Percentiles rank a stretch among this genome's conserved stretches.
Conservation (phyloP, 164 flowering plant species). For the Akebia trifoliata region DNA sequence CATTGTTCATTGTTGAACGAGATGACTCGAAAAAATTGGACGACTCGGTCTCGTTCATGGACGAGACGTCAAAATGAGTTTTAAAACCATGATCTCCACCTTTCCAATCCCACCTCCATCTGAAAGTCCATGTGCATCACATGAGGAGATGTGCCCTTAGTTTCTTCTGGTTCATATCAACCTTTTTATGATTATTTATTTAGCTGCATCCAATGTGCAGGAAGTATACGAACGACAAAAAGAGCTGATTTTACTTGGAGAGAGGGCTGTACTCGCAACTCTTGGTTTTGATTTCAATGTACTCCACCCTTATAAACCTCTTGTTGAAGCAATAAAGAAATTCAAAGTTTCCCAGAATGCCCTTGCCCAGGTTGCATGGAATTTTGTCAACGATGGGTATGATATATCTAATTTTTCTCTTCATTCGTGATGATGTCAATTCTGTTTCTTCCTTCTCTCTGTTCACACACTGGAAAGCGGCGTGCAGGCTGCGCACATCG, state of each 20-base stretch:
- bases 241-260: constrained; percentile 67
- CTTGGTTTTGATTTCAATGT: constrained; percentile 80
- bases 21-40: too few relatives aligned
- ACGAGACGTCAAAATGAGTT: too few relatives aligned
- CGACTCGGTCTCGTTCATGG: too few relatives aligned
- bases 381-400: constrained; percentile 91
- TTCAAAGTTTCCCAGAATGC: constrained; percentile 78
- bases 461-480: constrained; percentile 26
- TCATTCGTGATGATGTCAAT: constrained; percentile 8
- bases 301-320: constrained; percentile 80
- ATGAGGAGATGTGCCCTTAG: background rate
- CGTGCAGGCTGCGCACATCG: constrained; percentile 79
- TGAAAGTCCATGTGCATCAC: background rate
- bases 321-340: constrained; percentile 81
- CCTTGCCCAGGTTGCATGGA: constrained; percentile 89
- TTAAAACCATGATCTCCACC: too few relatives aligned
- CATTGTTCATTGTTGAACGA: too few relatives aligned
- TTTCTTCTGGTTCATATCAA: background rate
- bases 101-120: background rate
- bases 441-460: constrained; percentile 11
- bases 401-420: constrained; percentile 10
- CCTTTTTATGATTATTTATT: background rate
- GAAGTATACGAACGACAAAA: constrained; percentile 79
- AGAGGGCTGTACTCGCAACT: constrained; percentile 82
- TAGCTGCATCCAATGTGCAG: constrained; percentile 31